Percentiles rank a stretch among this genome's conserved stretches.
These are phyloP conservation scores for Colletotrichum sp. DNA, from an alignment of 2,329 filamentous ascomycete genomes.

Conservation along the genomic window DNA sequence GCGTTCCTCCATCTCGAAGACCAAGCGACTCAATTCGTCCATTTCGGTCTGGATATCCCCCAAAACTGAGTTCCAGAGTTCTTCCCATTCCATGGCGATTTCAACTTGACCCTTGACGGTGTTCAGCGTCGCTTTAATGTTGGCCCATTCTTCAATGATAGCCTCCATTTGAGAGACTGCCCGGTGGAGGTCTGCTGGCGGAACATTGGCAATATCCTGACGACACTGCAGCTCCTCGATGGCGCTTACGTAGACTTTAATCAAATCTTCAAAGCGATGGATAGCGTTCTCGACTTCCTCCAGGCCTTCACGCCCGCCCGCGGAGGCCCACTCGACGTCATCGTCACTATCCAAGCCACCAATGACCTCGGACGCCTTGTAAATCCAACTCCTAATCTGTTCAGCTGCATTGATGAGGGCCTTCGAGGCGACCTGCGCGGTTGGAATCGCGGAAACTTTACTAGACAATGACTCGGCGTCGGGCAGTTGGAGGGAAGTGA, in stretches of 20 bases:
- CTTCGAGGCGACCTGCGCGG: slow-evolving; percentile 81
- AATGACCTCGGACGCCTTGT: slow-evolving; percentile 89
- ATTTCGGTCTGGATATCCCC: slow-evolving; percentile 91
- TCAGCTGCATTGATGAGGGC: slow-evolving; percentile 87
- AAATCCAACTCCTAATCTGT: slow-evolving; percentile 93
- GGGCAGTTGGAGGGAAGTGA: slow-evolving; percentile 89
- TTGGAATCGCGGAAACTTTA: slow-evolving; percentile 84
- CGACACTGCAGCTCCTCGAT: slow-evolving; percentile 90
- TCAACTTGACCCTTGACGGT: slow-evolving; percentile 90
- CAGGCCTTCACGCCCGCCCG: slow-evolving; percentile 81
- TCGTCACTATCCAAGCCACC: slow-evolving; percentile 91
- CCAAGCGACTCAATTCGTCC: slow-evolving; percentile 77
- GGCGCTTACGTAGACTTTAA: slow-evolving; percentile 91
- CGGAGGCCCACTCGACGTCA: slow-evolving; percentile 96
- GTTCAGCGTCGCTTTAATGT: slow-evolving; percentile 78
- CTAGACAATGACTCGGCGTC: slow-evolving; percentile 83
- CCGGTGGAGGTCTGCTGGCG: slow-evolving; percentile 71
- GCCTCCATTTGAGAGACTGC: slow-evolving; percentile 90
- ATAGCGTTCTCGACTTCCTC: slow-evolving; percentile 78
- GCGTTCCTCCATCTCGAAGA: slow-evolving; percentile 98
- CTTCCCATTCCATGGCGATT: slow-evolving; percentile 98
- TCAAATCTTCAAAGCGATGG: slow-evolving; percentile 82
- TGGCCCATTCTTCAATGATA: slow-evolving; percentile 83
- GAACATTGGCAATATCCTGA: slow-evolving; percentile 74
- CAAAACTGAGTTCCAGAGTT: slow-evolving; percentile 91